Percentiles rank a stretch among this genome's conserved stretches.
Conservation (phyloP, 2,329 filamentous ascomycete genomes). For the Aspergillus pseudoglaucus region DNA sequence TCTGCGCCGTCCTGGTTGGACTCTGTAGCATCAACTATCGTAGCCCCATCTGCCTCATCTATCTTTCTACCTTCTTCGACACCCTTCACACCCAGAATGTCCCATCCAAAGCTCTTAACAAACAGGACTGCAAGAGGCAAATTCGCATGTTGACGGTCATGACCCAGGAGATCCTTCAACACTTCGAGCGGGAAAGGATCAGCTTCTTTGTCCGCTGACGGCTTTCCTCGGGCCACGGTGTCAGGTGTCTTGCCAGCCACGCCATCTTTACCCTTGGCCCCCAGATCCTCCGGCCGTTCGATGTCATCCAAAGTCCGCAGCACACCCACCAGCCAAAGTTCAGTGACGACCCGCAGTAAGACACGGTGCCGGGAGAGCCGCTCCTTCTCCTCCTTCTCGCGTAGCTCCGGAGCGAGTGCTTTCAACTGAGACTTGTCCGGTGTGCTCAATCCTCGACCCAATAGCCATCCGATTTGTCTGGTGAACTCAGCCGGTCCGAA, state of each 20-base stretch:
- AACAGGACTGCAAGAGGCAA: slow-evolving; percentile 88
- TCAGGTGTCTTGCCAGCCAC: slow-evolving; percentile 44
- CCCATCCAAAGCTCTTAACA: slow-evolving; percentile 94
- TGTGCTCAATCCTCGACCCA: slow-evolving; percentile 84
- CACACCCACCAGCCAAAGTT: slow-evolving; percentile 89
- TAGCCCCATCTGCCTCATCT: slow-evolving; percentile 71
- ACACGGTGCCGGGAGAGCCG: slow-evolving; percentile 78
- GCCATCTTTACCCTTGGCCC: slow-evolving; percentile 50
- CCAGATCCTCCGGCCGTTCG: slow-evolving; percentile 56
- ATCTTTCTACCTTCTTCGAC: slow-evolving; percentile 73
- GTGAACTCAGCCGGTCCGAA: slow-evolving; percentile 90
- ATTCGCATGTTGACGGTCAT: slow-evolving; percentile 89
- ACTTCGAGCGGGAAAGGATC: slow-evolving; percentile 96
- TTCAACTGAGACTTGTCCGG: slow-evolving; percentile 83
- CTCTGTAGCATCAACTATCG: slow-evolving; percentile 44
- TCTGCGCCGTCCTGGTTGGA: slow-evolving; percentile 34
- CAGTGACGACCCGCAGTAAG: slow-evolving; percentile 82
- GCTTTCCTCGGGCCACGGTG: slow-evolving; percentile 56
- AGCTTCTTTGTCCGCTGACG: slow-evolving; percentile 58
- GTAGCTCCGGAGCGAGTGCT: slow-evolving; percentile 67
- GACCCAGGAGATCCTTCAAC: slow-evolving; percentile 89
- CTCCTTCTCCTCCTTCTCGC: slow-evolving; percentile 94
- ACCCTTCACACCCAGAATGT: slow-evolving; percentile 75
- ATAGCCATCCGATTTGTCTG: slow-evolving; percentile 81
- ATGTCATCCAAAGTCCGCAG: slow-evolving; percentile 72